Conservation (phyloP, 2,329 filamentous ascomycete genomes). For the Ophiostoma tasmaniense region DNA sequence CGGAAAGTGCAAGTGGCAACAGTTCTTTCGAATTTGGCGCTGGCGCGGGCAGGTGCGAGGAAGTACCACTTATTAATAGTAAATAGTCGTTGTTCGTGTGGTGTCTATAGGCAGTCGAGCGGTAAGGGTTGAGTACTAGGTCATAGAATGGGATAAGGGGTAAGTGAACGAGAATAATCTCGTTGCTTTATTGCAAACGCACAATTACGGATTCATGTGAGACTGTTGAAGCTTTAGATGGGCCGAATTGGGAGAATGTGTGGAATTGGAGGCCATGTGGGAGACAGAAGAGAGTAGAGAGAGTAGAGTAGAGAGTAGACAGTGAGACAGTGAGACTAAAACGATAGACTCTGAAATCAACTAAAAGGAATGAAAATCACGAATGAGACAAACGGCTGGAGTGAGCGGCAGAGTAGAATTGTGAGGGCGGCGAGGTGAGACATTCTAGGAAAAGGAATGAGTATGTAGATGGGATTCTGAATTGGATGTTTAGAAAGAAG, state of each 20-base stretch:
- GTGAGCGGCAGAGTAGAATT: background rate
- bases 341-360: background rate
- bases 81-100: background rate
- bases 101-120: background rate
- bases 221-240: background rate
- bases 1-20: background rate
- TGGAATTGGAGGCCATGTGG: too few relatives aligned
- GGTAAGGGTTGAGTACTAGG: background rate
- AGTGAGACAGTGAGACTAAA: background rate
- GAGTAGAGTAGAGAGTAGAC: background rate
- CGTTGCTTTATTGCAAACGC: background rate
- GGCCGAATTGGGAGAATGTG: too few relatives aligned
- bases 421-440: background rate
- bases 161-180: background rate
- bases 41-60: background rate
- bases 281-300: background rate
- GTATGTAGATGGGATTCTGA: background rate
- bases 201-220: background rate
- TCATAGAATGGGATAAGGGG: background rate
- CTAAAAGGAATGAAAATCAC: background rate
- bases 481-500: background rate
- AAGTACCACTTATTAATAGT: background rate
- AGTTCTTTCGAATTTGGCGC: background rate
- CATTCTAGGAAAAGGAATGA: background rate
- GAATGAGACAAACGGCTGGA: background rate